Evolutionary conservation across 2,329 filamentous ascomycete genomes (phyloP), one percentile per base, ranked within the genome.

Genomic region (Xylaria digitata): DNA sequence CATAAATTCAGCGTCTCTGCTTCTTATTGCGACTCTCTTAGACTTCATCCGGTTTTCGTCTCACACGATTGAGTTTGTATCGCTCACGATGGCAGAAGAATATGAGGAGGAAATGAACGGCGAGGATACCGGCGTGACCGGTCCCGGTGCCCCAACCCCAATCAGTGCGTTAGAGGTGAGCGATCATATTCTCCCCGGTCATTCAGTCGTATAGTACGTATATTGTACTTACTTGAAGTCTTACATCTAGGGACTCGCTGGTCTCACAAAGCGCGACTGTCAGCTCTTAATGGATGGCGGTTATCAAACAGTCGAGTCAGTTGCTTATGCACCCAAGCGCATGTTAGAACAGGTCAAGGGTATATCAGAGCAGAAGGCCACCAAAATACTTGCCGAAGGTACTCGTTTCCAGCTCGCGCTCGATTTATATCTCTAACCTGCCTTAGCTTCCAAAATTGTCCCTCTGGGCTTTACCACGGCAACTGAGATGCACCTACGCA

Each of bases 401-500:
- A 79, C 71, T 81, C 6, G 5, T 54, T 23, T 48, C 30, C 17
- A 6, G 2, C 32, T 21, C 0, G 46, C 37, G 21, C 32, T 30
- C 26, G 13, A 48, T 46, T 13, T 40, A n/a, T 21, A 1, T 40
- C 26, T 48, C 65, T 71, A 48, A 72, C 59, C 26, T 23, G 21
- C 45, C 4, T 46, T 54, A 96, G 95, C 95, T 32, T 94, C 94
- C 1, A 99, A 97, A 80, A 87, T 98, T 58, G 96, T 99, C 0
- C 96, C 96, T 0, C 97, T 99, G 94, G 96, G 96, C 48, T 99
- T 99, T 78, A 99, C 96, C 1, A 99, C 96, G 0, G 96, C 96
- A 3, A 99, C 96, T 0, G 96, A 99, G 81, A 99, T 99, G 94
- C 96, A 99, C 78, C 93, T 95, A 74, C 91, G 96, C 71, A 90